phyloP scores from a whole-genome alignment of 768 basidiomycete species.

The Termitomyces sp. region DNA sequence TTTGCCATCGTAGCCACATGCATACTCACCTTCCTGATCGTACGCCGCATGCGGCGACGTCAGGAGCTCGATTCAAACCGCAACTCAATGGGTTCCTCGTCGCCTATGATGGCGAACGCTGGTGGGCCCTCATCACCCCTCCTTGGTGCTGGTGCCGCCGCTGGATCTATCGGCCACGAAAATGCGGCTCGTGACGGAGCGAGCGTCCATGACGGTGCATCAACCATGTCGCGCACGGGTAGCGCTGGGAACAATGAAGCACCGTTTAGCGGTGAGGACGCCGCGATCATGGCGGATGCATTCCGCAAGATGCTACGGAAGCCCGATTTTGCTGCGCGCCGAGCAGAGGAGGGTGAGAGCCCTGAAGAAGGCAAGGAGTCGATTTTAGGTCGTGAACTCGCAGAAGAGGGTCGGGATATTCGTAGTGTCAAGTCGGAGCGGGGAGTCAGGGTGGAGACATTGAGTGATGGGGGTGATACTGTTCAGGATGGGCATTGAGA shows the following conservation, averaged over 20 bases:
- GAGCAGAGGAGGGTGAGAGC: slow-evolving; percentile 67
- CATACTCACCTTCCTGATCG: slow-evolving; percentile 64
- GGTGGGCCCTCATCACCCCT: slow-evolving; percentile 30
- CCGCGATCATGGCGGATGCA: slow-evolving; percentile 90
- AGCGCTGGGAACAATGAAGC: slow-evolving; percentile 58
- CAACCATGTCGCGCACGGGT: slow-evolving; percentile 58
- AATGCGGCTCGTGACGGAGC: slow-evolving; percentile 24
- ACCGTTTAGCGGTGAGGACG: slow-evolving; percentile 79
- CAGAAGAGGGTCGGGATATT: slow-evolving; percentile 87
- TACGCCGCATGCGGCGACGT: slow-evolving; percentile 60
- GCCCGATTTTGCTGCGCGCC: slow-evolving; percentile 73
- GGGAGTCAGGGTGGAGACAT: slow-evolving; percentile 72
- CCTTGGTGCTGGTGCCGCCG: slow-evolving; percentile 24
- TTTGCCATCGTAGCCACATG: slow-evolving; percentile 70
- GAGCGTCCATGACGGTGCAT: slow-evolving; percentile 65
- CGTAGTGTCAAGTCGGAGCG: slow-evolving; percentile 77
- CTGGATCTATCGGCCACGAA: slow-evolving; percentile 23
- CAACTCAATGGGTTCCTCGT: slow-evolving; percentile 72
- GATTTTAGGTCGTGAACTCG: slow-evolving; percentile 67
- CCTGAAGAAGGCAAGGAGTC: slow-evolving; percentile 42
- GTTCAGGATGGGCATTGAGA: slow-evolving; percentile 35
- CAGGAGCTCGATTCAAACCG: slow-evolving; percentile 44
- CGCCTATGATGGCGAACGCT: slow-evolving; percentile 76
- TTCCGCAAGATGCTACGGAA: slow-evolving; percentile 86
- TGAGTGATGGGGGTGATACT: slow-evolving; percentile 48